Base-by-base conservation (phyloP, 1,284 basidiomycete genomes). In the Sporisorium sorghi region DNA sequence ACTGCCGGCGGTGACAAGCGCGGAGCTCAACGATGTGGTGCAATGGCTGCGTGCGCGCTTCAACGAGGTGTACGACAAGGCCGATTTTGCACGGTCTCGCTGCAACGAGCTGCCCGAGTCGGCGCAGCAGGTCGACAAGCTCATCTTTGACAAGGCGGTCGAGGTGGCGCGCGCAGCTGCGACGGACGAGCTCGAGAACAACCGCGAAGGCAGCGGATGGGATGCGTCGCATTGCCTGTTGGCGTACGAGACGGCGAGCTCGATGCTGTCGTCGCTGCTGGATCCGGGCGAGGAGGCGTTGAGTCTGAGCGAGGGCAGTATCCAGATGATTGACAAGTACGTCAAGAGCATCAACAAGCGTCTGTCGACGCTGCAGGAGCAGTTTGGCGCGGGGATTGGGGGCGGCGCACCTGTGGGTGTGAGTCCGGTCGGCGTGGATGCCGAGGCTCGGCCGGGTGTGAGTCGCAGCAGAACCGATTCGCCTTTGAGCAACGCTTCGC, bases 191-290 rank as follows among this genome's bases (percentile, higher is more conserved):
- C 88, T 98, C 0, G 87, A 92, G 23, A 81, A 79, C 57, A 80
- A 83, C 35, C 73, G 76, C n/a, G 69, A 75, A 8, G 69, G 70
- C 2, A 48, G 54, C 24, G 92, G 93, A 75, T 91, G 93, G 21
- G 92, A 94, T 73, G 79, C 86, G 5, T 59, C 81, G 28, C 91
- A 92, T 76, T 97, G 94, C 82, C 92, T 97, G 86, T 91, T 92
- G 80, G 88, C 95, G 37, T 99, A 99, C 86, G 95, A 97, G 83
- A 93, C 93, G 70, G 93, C 94, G 0, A 85, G 97, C 19, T 96
- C 93, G 91, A 92, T 95, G 83, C 87, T 99, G 26, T 92, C 93
- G 74, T 92, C 93, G 0, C 87, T 98, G 6, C 90, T 96, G 79
- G 96, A 99, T 83, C 92, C 95, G 68, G 88, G 92, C 3, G 87